Base-by-base conservation (phyloP, 1,284 basidiomycete species). In the Pyrrhoderma noxium region DNA sequence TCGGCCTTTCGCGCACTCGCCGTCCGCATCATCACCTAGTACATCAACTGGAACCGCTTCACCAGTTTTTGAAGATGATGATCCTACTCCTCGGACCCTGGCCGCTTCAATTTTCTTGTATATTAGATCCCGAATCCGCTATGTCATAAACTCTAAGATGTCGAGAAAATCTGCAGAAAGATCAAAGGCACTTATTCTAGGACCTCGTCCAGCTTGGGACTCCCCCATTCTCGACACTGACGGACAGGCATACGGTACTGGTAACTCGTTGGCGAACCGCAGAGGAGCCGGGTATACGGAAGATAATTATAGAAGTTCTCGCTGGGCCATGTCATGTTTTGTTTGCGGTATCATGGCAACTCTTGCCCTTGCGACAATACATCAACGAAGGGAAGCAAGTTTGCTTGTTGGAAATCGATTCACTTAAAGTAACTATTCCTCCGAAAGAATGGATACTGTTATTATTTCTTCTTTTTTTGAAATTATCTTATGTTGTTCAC, bases 241-340 rank as follows among this genome's bases (percentile, higher is more conserved):
- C 7, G 16, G 34, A 3, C 27, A 22, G 3, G 34, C 49, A 11
- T n/a, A 39, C 18, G 39, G 22, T 16, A 34, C 19, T 9, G 35
- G 43, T 7, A 22, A 8, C 16, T 31, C 27, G 5, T 31, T 31
- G 11, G 27, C 27, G 27, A 11, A 31, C 5, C 27, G 27, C 11
- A 31, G 27, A 11, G 14, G 38, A 22, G n/a, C 38, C 14, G 38
- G 16, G 14, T 5, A 5, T 5, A n/a, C 14, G 14, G 27, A 31
- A 5, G 27, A 31, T 31, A 31, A 11, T 31, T 31, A 31, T 31
- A 5, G 7, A 31, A 31, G 27, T 31, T 31, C 21, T 43, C 44
- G 46, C 39, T 55, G 54, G 54, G 46, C 51, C 7, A 27, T 52
- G 46, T 55, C 54, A 25, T 52, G 50, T 37, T 49, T 55, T 23